phyloP scores from a whole-genome alignment of 164 flowering plant genomes.

The Stephania yunnanensis region DNA sequence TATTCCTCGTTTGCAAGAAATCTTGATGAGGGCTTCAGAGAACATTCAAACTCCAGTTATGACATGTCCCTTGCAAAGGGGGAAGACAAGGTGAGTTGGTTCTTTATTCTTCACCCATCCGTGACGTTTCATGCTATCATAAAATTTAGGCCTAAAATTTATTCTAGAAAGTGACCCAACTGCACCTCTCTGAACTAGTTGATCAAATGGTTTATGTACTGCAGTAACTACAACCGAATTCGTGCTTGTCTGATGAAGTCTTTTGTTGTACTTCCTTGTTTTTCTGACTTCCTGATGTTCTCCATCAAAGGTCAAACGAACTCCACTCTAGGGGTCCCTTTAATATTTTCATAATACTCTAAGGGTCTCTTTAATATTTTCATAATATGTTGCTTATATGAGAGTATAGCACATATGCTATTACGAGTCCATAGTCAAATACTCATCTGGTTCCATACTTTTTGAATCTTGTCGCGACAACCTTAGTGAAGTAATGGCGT shows the following conservation, averaged over 20 bases:
- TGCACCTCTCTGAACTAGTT: background rate
- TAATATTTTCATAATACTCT: too few species aligned
- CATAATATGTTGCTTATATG: background rate
- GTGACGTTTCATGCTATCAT: background rate
- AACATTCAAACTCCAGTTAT: slow-evolving; percentile 77
- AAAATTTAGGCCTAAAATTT: too few species aligned
- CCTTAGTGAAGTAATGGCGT: too few species aligned
- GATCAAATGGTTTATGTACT: background rate
- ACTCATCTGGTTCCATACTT: too few species aligned
- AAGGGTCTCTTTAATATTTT: background rate
- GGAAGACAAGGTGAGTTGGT: slow-evolving; percentile 52
- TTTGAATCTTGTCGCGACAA: too few species aligned
- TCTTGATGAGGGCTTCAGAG: slow-evolving; percentile 75
- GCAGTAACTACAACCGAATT: background rate
- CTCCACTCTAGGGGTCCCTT: background rate
- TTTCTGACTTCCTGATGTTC: background rate
- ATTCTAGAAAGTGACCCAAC: background rate
- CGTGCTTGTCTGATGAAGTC: background rate
- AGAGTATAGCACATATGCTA: background rate
- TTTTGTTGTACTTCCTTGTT: background rate
- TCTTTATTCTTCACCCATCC: background rate
- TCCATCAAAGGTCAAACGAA: background rate
- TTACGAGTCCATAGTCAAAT: background rate
- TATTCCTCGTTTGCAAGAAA: slow-evolving; percentile 95
- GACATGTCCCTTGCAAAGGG: slow-evolving; percentile 65